Percentiles rank a stretch among this genome's conserved stretches.
phyloP scores from a whole-genome alignment of 129 eudicot species.

The Flaveria trinervia region DNA sequence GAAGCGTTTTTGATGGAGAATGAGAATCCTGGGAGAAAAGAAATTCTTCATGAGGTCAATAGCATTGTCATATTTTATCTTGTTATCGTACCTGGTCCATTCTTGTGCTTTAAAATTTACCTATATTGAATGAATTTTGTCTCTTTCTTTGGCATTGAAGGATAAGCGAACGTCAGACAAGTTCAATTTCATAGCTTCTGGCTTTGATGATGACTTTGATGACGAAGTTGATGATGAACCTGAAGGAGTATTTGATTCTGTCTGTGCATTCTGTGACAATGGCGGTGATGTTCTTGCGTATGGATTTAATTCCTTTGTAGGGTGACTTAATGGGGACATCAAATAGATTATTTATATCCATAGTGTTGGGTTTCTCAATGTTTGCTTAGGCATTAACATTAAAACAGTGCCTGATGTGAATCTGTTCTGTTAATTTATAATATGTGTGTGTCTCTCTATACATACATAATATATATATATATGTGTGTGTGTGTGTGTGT shows the following conservation, averaged over 20 bases:
- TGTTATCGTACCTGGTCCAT: neutral
- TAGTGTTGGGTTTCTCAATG: neutral
- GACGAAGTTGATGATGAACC: constrained; percentile 30
- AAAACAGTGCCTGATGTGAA: neutral
- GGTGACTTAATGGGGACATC: neutral
- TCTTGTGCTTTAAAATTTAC: neutral
- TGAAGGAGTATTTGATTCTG: constrained; percentile 51
- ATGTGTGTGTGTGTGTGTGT: neutral
- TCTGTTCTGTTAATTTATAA: neutral
- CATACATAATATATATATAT: no score
- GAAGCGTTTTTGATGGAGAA: constrained; percentile 38
- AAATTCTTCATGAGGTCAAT: constrained; percentile 46
- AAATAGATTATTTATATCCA: neutral
- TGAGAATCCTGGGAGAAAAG: constrained; percentile 36
- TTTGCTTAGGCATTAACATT: constrained; percentile 9
- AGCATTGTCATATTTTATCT: neutral
- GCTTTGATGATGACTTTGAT: constrained; percentile 19
- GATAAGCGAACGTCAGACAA: constrained; percentile 24
- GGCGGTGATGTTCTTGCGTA: constrained; percentile 75
- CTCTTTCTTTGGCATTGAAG: constrained; percentile 38
- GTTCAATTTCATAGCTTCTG: constrained; percentile 33
- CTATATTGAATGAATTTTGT: neutral
- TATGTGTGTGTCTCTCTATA: neutral
- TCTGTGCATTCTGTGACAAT: constrained; percentile 75
- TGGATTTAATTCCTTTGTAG: constrained; percentile 22